Base-by-base conservation (phyloP, 2,329 filamentous ascomycete species). In the Ceratocystis eucalypticola region DNA sequence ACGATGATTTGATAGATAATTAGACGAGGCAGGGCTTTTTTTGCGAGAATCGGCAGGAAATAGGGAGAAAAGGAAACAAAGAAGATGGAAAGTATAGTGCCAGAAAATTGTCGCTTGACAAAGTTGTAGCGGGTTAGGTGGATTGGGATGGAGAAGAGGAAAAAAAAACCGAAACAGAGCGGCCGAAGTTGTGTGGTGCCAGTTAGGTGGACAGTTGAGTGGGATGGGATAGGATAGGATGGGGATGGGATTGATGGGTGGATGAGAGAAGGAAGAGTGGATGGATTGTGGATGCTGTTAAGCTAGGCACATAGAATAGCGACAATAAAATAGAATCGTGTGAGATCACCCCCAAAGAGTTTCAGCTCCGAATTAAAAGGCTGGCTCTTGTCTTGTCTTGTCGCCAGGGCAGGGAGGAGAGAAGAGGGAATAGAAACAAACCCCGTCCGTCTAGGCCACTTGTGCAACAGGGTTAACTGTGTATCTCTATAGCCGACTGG, bases 321-420 rank as follows among this genome's bases (percentile, higher is more conserved):
- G 20, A 46, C 20, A 62, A 44, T 17, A 45, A 28, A 62, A 30
- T 25, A 15, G 20, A 46, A 22, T 22, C 12, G 44, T 41, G 12
- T 46, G 41, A 62, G 61, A 57, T 57, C 53, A 57, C 53, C 53
- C 53, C 53, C 53, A 57, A 17, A 37, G 53, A 22, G 61, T 62
- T 62, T 62, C 61, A 62, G 61, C 61, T 62, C 61, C 61, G 61
- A 62, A 45, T 46, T n/a, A 62, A 30, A 62, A 62, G 44, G 61
- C 37, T 17, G 44, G 61, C 61, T 53, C 33, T 53, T 53, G 20
- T 25, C 22, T 46, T 45, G 12, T 62, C 61, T 25, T 25, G 22
- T 25, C 22, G 10, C 25, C 25, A 57, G 33, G 33, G 8, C 33
- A 37, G 33, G 33, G 33, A 57, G 53, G 28, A 30, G 53, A 33